phyloP scores from a whole-genome alignment of 148 eudicot species.

The Talinum fruticosum region DNA sequence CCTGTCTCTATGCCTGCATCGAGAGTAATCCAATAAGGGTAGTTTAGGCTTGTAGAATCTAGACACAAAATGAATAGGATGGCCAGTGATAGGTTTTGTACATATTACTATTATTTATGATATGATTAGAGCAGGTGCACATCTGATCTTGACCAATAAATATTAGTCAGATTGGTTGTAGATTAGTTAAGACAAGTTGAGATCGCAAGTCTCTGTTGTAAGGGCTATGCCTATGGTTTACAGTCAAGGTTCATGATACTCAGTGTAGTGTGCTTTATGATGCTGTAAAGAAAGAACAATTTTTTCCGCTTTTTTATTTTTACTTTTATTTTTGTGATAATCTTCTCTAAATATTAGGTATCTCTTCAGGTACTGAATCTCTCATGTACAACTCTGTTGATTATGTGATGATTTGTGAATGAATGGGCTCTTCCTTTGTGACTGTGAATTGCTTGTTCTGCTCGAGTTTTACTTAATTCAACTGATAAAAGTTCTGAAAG shows the following conservation, averaged over 20 bases:
- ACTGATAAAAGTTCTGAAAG: background rate
- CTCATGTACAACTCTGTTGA: background rate
- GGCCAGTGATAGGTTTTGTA: background rate
- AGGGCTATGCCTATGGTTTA: background rate
- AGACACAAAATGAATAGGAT: background rate
- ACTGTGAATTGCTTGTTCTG: background rate
- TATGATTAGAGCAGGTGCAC: slow-evolving; percentile 1
- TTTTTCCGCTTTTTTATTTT: background rate
- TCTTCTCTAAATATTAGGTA: too few relatives aligned
- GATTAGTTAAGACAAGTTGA: background rate
- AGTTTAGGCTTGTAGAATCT: background rate
- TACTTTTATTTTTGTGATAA: too few relatives aligned
- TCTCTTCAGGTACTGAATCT: too few relatives aligned
- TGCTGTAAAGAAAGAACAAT: background rate
- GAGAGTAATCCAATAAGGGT: background rate
- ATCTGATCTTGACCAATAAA: background rate
- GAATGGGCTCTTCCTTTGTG: background rate
- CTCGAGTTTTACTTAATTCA: too few relatives aligned
- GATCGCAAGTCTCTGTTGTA: background rate
- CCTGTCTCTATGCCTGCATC: background rate
- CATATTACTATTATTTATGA: background rate
- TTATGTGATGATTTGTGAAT: background rate
- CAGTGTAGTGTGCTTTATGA: background rate
- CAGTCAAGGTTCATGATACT: background rate
- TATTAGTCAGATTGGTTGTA: slow-evolving; percentile 3